Evolutionary conservation across 768 basidiomycete species (phyloP), one percentile per base, ranked within the genome.

Genomic region (Rhizopogon roseolus): DNA sequence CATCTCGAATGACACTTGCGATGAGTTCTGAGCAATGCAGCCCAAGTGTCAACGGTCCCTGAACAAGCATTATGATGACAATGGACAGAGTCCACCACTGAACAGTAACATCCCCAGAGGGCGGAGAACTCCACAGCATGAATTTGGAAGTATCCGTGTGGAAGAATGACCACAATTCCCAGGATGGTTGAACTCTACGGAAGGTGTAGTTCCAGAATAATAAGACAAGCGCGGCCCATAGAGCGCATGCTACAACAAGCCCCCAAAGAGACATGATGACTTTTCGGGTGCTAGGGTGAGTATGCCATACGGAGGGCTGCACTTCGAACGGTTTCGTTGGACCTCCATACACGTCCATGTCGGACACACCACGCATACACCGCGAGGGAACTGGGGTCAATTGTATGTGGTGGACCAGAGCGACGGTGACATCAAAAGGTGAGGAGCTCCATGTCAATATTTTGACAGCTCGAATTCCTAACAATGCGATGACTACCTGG

Each of bases 381-480:
- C 46, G 63, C 4, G 57, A 60, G 3, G 54, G 44, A 22, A 57
- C 54, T 0, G 54, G 60, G 5, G 59, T 1, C 42, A 69, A 60
- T 9, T 61, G 61, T 1, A 63, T 56, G 16, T 71, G 60, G n/a
- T 65, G 62, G 8, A 71, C 57, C 29, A 69, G 56, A 1, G 68
- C 67, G 3, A 67, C 65, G 1, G 67, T 66, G 1, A 63, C 57
- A 13, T 66, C 65, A 13, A 71, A 60, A 11, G 65, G 57, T 3
- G 67, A 69, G 28, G 67, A 64, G 11, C 69, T 71, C 69, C 67
- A 69, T 9, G 69, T 69, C 49, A 65, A 40, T n/a, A 67, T 53
- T 44, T 62, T 57, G 16, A 62, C 61, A 17, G 52, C 36, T 25
- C 56, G 41, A n/a, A 61, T 54, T 16, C 65, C 65, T 1, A 38